Evolutionary conservation across 495 filamentous ascomycete species (phyloP).

Genomic region (Penicillium ucsense): DNA sequence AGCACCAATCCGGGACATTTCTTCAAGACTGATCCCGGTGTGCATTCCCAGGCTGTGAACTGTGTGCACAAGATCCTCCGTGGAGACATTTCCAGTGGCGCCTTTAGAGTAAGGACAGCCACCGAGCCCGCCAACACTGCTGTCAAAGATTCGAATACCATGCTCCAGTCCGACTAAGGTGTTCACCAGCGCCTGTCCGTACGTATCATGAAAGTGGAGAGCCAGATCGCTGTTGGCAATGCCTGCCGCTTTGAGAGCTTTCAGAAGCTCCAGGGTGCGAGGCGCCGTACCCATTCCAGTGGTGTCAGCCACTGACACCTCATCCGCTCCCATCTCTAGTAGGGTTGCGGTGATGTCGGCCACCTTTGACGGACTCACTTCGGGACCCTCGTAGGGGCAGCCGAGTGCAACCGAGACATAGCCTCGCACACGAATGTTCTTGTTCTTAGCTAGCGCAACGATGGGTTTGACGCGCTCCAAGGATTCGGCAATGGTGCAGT

Average conservation of each 20-base stretch:
- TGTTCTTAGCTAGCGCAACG: conserved; percentile 59
- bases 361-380: conserved; percentile 67
- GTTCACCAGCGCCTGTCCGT: conserved; percentile 89
- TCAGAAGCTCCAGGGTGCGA: conserved; percentile 59
- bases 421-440: conserved; percentile 68
- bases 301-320: conserved; percentile 89
- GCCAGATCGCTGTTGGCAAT: conserved; percentile 74
- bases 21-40: conserved; percentile 79
- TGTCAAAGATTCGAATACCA: conserved; percentile 83
- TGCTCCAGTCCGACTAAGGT: conserved; percentile 77
- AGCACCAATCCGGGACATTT: conserved; percentile 67
- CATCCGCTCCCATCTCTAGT: conserved; percentile 91
- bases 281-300: conserved; percentile 95
- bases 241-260: conserved; percentile 62
- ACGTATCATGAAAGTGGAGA: conserved; percentile 95
- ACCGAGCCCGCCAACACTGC: conserved; percentile 79
- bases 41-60: conserved; percentile 78
- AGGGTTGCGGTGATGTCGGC: conserved; percentile 73
- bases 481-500: conserved; percentile 76
- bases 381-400: conserved; percentile 87
- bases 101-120: conserved; percentile 92
- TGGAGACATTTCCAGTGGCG: conserved; percentile 90
- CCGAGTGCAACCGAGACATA: conserved; percentile 94
- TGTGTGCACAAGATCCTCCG: conserved; percentile 88
- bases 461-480: conserved; percentile 68